Evolutionary conservation across 495 filamentous ascomycete genomes (phyloP).

Genomic region (Neurospora africana): DNA sequence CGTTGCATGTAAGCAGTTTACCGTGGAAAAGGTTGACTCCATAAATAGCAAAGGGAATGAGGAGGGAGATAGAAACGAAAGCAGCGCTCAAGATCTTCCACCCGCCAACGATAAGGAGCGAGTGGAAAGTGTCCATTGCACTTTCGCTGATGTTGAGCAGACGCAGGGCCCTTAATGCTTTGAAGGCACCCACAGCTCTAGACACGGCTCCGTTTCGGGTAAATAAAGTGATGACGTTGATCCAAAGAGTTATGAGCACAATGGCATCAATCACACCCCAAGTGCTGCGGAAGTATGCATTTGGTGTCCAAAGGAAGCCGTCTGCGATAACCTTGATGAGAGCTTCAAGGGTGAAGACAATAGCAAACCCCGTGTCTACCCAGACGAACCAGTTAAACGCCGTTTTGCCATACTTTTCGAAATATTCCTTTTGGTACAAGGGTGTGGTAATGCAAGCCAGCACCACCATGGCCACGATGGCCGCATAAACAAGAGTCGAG

Average conservation of each 20-base stretch:
- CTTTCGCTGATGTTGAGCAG: constrained; percentile 94
- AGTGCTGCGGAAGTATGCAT: constrained; percentile 90
- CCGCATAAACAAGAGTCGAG: constrained; percentile 85
- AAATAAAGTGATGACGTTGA: constrained; percentile 79
- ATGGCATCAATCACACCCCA: constrained; percentile 96
- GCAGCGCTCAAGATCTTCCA: constrained; percentile 82
- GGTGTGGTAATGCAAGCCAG: constrained; percentile 92
- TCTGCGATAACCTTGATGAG: constrained; percentile 91
- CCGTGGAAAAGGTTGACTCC: constrained; percentile 88
- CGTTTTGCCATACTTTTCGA: constrained; percentile 33
- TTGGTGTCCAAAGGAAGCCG: constrained; percentile 93
- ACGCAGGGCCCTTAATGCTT: constrained; percentile 87
- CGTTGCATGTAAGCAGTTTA: constrained; percentile 72
- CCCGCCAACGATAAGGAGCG: constrained; percentile 82
- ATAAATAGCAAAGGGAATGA: constrained; percentile 96
- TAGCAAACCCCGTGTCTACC: constrained; percentile 81
- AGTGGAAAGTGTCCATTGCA: constrained; percentile 92
- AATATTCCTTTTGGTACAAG: constrained; percentile 81
- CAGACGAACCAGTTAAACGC: constrained; percentile 82
- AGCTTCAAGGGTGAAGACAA: constrained; percentile 79
- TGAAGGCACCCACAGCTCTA: constrained; percentile 89
- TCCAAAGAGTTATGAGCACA: constrained; percentile 90
- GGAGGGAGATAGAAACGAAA: constrained; percentile 84
- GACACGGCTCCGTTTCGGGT: constrained; percentile 70
- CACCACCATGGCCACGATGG: constrained; percentile 93